Base-by-base conservation (phyloP, 371 early-diverging fungal genomes). In the Mortierella sp. region DNA sequence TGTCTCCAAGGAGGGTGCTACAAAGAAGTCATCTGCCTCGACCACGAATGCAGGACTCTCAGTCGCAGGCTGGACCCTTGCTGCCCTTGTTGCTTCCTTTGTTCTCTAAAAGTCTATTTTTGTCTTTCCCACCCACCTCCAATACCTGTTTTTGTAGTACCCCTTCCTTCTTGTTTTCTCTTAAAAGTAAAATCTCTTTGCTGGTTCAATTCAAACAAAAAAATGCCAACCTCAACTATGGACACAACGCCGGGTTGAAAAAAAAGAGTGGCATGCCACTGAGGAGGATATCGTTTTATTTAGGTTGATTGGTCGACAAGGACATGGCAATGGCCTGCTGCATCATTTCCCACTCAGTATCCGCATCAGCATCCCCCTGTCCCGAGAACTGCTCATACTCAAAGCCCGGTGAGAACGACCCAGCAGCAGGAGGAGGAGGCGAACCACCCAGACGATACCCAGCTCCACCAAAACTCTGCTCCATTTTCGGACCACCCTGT, bases 311-410 rank as follows among this genome's bases (percentile, higher is more conserved):
- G 8, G 24, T 19, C n/a, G n/a, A n/a, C 39, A 79, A 64, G 1
- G 79, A 79, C 79, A 79, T 55, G 31, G 71, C 79, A 34, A 79
- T 79, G 4, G 79, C 79, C 58, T 79, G 75, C 55, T 79, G 79
- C 76, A 79, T 71, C 79, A 79, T 79, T 41, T 79, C 75, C 74
- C 74, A 74, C 40, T 79, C 79, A 26, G 65, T 47, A 44, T 78
- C 79, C 3, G 37, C 71, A 58, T 67, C 73, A 7, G 16, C 73
- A 2, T 66, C 71, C n/a, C 52, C 70, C 31, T 29, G 9, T 16
- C 29, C 45, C 0, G 24, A 70, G 39, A 55, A 31, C 22, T 65
- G 70, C 14, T 52, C 40, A 67, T 64, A 52, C 43, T 61, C 58
- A 40, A 71, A 79, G 14, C 70, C 79, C 10, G 70, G 48, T 16